These are phyloP conservation scores for Zea luxurians DNA, from an alignment of 176 grass and related monocot genomes.

Conservation along the genomic window DNA sequence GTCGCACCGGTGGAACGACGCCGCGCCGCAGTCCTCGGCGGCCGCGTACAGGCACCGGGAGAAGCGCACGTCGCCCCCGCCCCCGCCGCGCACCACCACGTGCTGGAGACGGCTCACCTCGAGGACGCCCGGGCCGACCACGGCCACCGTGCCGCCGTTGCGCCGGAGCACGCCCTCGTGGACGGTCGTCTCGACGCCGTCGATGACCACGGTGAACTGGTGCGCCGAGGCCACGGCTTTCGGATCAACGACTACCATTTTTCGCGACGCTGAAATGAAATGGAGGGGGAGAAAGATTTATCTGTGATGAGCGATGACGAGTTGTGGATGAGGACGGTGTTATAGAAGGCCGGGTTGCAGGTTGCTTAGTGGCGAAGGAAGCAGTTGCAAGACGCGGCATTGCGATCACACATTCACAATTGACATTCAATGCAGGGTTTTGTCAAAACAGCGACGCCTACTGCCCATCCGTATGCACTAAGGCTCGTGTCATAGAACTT, in stretches of 20 bases:
- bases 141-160: constrained; percentile 43
- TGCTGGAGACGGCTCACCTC: constrained; percentile 20
- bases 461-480: constrained; percentile 6
- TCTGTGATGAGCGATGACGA: not conserved
- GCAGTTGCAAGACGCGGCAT: not conserved
- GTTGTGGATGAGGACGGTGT: not conserved
- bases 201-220: constrained; percentile 55
- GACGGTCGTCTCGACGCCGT: constrained; percentile 52
- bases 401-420: not conserved
- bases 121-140: constrained; percentile 46
- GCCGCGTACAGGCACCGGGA: constrained; percentile 47
- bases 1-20: constrained; percentile 44
- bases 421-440: not conserved
- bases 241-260: constrained; percentile 42
- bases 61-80: constrained; percentile 38
- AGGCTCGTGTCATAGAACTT: too few species aligned
- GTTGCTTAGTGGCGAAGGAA: constrained; percentile 44
- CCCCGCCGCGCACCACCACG: constrained; percentile 38
- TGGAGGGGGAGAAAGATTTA: not conserved
- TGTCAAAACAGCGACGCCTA: not conserved
- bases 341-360: constrained; percentile 24
- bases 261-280: not conserved
- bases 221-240: constrained; percentile 19
- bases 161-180: constrained; percentile 53
- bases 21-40: constrained; percentile 44